These are phyloP conservation scores for Anisodus tanguticus DNA, from an alignment of 257 asterid genomes.

Conservation along the genomic window DNA sequence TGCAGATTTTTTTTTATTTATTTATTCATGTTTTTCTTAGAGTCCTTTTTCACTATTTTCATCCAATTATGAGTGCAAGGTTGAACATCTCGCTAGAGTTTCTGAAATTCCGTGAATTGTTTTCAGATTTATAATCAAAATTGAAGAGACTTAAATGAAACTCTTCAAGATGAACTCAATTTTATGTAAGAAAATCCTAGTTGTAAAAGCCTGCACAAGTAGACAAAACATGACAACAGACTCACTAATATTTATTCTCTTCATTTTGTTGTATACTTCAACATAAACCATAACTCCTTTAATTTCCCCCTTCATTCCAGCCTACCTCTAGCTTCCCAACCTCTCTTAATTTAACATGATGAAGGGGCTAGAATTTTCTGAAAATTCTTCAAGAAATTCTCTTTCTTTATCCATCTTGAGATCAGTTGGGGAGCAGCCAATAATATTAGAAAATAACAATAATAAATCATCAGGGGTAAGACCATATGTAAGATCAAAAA, in stretches of 20 bases:
- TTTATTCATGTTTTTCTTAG: not conserved
- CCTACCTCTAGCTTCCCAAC: not conserved
- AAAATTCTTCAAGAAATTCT: not conserved
- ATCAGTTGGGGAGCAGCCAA: not conserved
- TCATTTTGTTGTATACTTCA: constrained; percentile 37
- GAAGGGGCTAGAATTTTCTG: not conserved
- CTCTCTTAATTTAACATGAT: not conserved
- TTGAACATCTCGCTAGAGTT: constrained; percentile 45
- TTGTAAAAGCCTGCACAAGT: constrained; percentile 50
- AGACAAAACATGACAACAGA: constrained; percentile 56
- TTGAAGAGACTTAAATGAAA: constrained; percentile 33
- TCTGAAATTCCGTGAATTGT: constrained; percentile 47
- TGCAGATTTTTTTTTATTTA: not conserved
- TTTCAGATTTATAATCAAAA: constrained; percentile 31
- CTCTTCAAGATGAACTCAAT: not conserved
- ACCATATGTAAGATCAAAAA: constrained; percentile 63
- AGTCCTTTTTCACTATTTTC: constrained; percentile 26
- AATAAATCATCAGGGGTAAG: constrained; percentile 40
- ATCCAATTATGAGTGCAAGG: constrained; percentile 34
- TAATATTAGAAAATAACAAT: not conserved
- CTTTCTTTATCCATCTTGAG: constrained; percentile 37
- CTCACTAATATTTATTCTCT: constrained; percentile 53
- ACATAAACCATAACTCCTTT: constrained; percentile 35
- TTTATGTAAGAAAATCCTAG: not conserved
- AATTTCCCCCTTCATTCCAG: not conserved